phyloP scores from a whole-genome alignment of 2,329 filamentous ascomycete genomes.

The Colletotrichum somersetense region DNA sequence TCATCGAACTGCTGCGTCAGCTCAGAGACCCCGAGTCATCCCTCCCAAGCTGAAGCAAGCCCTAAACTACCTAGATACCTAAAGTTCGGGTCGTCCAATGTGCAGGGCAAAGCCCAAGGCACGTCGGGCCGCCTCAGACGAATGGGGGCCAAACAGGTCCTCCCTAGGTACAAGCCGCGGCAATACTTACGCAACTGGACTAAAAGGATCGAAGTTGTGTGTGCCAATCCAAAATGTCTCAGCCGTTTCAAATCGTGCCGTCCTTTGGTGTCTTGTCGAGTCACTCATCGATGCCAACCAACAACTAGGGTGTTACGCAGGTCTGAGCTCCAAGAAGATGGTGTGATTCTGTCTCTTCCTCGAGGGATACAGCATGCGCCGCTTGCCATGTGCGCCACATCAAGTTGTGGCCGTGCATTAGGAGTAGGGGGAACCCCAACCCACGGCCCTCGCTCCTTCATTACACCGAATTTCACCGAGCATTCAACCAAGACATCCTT shows the following conservation, averaged over 20 bases:
- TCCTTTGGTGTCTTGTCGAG: background rate
- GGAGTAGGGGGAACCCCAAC: background rate
- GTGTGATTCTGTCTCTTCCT: background rate
- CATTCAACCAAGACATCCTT: background rate
- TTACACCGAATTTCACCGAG: background rate
- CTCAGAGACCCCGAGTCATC: conserved; percentile 23
- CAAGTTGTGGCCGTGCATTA: background rate
- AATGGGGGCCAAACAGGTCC: conserved; percentile 8
- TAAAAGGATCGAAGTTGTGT: background rate
- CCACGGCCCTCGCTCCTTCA: background rate
- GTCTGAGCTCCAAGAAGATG: background rate
- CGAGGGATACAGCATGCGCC: background rate
- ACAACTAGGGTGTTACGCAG: background rate
- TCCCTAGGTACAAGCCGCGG: background rate
- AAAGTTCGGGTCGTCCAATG: conserved; percentile 37
- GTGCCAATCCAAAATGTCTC: conserved; percentile 1
- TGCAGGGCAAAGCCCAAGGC: conserved; percentile 3
- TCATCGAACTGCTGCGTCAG: background rate
- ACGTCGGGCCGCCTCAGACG: conserved; percentile 20
- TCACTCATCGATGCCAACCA: background rate
- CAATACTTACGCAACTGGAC: background rate
- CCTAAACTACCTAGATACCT: conserved; percentile 12
- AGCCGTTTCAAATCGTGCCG: conserved; percentile 1
- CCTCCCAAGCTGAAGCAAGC: conserved; percentile 26
- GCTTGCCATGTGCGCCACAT: background rate